Conservation (phyloP, 148 eudicot genomes). For the Hydrangea macrophylla region DNA sequence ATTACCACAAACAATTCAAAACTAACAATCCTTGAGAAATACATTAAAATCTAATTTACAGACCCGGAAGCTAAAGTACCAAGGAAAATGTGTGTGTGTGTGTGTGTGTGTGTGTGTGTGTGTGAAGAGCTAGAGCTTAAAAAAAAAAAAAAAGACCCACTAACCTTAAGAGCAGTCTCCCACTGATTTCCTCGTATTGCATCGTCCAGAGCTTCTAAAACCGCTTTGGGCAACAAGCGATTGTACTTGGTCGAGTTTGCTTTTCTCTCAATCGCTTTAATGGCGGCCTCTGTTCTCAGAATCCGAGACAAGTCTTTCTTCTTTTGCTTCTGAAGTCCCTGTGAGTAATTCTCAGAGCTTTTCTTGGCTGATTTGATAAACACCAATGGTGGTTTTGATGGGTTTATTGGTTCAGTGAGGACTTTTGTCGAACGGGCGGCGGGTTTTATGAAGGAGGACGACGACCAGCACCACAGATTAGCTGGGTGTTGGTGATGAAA, state of each 20-base stretch:
- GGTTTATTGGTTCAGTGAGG: conserved; percentile 20
- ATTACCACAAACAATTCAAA: neutral
- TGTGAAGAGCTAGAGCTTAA: neutral
- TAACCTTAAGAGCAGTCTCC: conserved; percentile 85
- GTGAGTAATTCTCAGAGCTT: conserved; percentile 9
- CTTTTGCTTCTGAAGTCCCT: conserved; percentile 37
- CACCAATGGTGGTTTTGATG: conserved; percentile 5
- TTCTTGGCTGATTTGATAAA: conserved; percentile 34
- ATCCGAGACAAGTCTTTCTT: conserved; percentile 62
- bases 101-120: no score
- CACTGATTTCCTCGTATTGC: conserved; percentile 50
- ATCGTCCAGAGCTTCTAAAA: conserved; percentile 69
- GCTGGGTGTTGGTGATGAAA: conserved; percentile 9
- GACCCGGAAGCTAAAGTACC: neutral
- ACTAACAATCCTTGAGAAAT: neutral
- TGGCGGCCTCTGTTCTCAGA: conserved; percentile 72
- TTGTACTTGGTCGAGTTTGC: conserved; percentile 56
- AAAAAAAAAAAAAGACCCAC: neutral
- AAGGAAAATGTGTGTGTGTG: no score
- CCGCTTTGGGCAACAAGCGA: conserved; percentile 69
- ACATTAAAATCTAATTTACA: neutral
- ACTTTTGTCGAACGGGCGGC: conserved; percentile 46
- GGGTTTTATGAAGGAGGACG: conserved; percentile 21
- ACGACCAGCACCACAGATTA: conserved; percentile 7
- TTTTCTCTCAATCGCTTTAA: conserved; percentile 58